Percentiles rank a stretch among this genome's conserved stretches.
phyloP scores from a whole-genome alignment of 129 eudicot genomes.

The Lonicera japonica region DNA sequence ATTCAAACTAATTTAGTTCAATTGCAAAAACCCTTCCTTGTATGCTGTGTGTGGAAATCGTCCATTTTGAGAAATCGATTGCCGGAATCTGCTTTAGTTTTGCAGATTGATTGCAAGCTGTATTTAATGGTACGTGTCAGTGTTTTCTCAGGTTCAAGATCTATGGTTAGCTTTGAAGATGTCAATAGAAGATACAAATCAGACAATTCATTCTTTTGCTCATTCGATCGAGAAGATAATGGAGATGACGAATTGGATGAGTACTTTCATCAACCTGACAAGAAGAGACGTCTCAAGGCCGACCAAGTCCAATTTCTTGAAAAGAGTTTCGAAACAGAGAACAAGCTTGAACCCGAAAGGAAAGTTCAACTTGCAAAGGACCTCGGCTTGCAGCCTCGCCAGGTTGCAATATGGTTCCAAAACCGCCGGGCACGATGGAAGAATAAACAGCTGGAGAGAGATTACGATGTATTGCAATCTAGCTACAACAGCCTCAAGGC shows the following conservation, averaged over 20 bases:
- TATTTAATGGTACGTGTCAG: neutral
- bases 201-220: slow-evolving; percentile 29
- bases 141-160: slow-evolving; percentile 48
- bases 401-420: slow-evolving; percentile 93
- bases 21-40: neutral
- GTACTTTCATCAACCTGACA: slow-evolving; percentile 77
- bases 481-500: slow-evolving; percentile 63
- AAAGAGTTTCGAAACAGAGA: slow-evolving; percentile 63
- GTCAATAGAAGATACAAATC: slow-evolving; percentile 28
- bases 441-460: slow-evolving; percentile 71
- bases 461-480: slow-evolving; percentile 61
- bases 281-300: slow-evolving; percentile 69
- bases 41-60: neutral
- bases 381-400: slow-evolving; percentile 90
- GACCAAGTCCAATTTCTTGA: slow-evolving; percentile 85
- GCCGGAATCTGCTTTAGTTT: neutral
- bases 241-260: slow-evolving; percentile 79
- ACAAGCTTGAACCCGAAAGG: slow-evolving; percentile 92
- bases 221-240: slow-evolving; percentile 54
- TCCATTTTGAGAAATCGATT: neutral
- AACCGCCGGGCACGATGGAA: slow-evolving; percentile 94
- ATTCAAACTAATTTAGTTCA: neutral
- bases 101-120: neutral
- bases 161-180: slow-evolving; percentile 76
- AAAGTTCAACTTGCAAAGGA: slow-evolving; percentile 91